Evolutionary conservation across 345 rosid genomes (phyloP).

Genomic region (Dimocarpus longan): DNA sequence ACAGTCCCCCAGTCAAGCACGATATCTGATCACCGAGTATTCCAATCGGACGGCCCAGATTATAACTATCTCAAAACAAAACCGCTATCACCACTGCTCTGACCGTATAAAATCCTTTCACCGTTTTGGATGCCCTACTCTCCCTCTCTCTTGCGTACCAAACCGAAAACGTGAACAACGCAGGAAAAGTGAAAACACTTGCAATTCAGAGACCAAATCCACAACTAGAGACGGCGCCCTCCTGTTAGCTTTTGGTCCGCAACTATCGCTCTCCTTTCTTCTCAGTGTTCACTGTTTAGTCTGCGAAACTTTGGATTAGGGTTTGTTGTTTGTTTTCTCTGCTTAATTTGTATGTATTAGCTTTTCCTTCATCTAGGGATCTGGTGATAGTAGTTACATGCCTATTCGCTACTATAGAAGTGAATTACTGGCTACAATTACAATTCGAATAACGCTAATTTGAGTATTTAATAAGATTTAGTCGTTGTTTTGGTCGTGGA

Average conservation of each 20-base stretch:
- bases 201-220: slow-evolving; percentile 4
- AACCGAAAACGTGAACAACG: background rate
- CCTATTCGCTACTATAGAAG: background rate
- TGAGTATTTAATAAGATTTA: background rate
- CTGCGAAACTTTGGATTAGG: slow-evolving; percentile 3
- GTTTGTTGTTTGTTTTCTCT: slow-evolving; percentile 7
- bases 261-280: background rate
- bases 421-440: background rate
- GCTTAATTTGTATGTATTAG: background rate
- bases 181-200: background rate
- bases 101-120: background rate
- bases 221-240: background rate
- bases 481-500: background rate
- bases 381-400: background rate
- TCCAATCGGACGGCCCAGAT: background rate
- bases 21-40: background rate
- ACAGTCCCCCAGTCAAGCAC: background rate
- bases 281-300: slow-evolving; percentile 4
- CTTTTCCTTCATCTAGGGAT: background rate
- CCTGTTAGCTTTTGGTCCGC: background rate
- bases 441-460: background rate
- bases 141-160: background rate
- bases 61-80: background rate
- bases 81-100: background rate
- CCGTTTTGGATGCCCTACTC: background rate